Percentiles rank a stretch among this genome's conserved stretches.
These are phyloP conservation scores for Eucalyptus fibrosa DNA, from an alignment of 345 rosid genomes.

Conservation along the genomic window DNA sequence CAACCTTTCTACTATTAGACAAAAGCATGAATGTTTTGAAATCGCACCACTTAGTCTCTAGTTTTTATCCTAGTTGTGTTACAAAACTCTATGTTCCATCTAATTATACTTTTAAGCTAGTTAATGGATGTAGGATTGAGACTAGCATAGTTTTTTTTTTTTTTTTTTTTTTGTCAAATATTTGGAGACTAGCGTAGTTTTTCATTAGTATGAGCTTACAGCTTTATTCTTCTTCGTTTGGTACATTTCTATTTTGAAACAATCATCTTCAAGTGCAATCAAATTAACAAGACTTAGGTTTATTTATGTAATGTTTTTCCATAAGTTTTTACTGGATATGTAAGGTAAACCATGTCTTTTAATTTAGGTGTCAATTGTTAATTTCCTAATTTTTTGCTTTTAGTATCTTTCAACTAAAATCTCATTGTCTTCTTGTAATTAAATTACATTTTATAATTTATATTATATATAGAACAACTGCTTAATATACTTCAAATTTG, in stretches of 20 bases:
- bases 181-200: not conserved
- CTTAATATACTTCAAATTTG: not conserved
- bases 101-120: not conserved
- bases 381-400: not conserved
- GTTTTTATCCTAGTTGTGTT: not conserved
- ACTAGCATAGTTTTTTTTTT: not conserved
- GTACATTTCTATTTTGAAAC: not conserved
- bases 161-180: too few species aligned
- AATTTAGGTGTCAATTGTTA: not conserved
- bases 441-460: not conserved
- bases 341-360: not conserved
- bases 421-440: not conserved
- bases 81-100: not conserved
- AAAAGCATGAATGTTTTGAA: not conserved
- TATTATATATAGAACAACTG: not conserved
- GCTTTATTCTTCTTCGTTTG: not conserved
- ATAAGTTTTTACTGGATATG: not conserved
- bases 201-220: not conserved
- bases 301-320: not conserved
- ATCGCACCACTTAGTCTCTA: not conserved
- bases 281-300: not conserved
- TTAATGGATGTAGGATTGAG: not conserved
- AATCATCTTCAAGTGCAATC: not conserved
- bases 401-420: not conserved
- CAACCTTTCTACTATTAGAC: not conserved